Evolutionary conservation across 1,284 basidiomycete genomes (phyloP), one percentile per base, ranked within the genome.

Genomic region (Cutaneotrichosporon dermatis): DNA sequence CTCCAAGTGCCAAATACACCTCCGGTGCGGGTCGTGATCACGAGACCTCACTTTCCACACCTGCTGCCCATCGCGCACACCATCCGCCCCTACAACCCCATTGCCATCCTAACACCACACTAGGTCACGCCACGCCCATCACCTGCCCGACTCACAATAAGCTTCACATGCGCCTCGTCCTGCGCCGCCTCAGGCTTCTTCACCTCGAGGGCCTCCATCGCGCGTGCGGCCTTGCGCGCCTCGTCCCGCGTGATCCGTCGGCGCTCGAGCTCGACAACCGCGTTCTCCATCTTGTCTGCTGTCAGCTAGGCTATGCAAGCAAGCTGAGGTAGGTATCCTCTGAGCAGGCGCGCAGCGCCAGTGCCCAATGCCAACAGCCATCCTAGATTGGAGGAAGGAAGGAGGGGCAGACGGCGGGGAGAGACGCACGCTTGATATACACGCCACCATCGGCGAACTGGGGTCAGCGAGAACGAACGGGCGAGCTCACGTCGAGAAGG

Each of bases 401-500:
- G 25, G 25, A 25, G 25, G 25, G 37, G 10, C 12, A 5, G 15
- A 36, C 7, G 43, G 42, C 7, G 10, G 44, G 15, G 6, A 10
- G 15, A 10, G 9, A 64, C 69, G 43, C 34, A 76, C 75, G 58
- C 60, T 74, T 75, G 65, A 73, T 70, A 60, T 75, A 76, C 52
- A 62, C 63, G 35, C 75, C 75, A 15, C 73, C 73, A 57, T 76
- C 75, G 12, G 70, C 70, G 53, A 75, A 76, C 75, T 75, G 62
- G 2, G 9, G 53, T 65, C 50, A 66, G 66, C 48, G 46, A 6
- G 39, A 39, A 13, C 3, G 16, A 13, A 16, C n/a, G 5, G 4
- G 1, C 7, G 7, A 4, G 5, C 34, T 50, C 56, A 76, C 75
- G 52, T 76, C 73, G 61, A 74, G 69, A 43, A 76, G 66, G 11